Evolutionary conservation across 1,139 yeast genomes (phyloP).

Genomic region (Candida mesenterica): DNA sequence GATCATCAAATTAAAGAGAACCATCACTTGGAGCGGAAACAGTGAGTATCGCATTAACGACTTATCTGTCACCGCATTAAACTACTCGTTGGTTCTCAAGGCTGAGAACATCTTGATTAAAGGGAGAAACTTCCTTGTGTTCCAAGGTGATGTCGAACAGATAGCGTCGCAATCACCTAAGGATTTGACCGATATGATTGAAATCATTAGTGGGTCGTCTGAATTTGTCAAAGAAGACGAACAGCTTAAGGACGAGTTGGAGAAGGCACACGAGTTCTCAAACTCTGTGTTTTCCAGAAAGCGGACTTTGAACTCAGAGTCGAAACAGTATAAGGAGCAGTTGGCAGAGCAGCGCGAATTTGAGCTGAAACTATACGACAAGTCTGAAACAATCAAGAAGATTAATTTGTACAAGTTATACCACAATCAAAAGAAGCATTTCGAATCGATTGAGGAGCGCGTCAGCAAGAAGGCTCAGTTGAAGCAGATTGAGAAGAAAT

Average conservation of each 20-base stretch:
- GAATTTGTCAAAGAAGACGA: constrained; percentile 72
- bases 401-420: constrained; percentile 65
- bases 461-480: constrained; percentile 28
- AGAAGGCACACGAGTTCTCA: constrained; percentile 63
- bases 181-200: constrained; percentile 73
- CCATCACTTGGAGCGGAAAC: constrained; percentile 54
- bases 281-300: constrained; percentile 68
- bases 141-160: constrained; percentile 96
- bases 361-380: constrained; percentile 54
- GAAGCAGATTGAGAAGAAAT: constrained; percentile 25
- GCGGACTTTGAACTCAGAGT: constrained; percentile 71
- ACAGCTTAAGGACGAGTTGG: constrained; percentile 61
- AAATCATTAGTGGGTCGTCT: constrained; percentile 78
- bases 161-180: constrained; percentile 84
- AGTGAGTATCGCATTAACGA: constrained; percentile 73
- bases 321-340: constrained; percentile 78
- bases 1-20: constrained; percentile 50
- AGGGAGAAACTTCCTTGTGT: constrained; percentile 89
- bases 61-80: constrained; percentile 57
- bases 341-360: constrained; percentile 69
- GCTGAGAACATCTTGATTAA: constrained; percentile 83
- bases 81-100: constrained; percentile 66
- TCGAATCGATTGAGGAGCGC: constrained; percentile 24
- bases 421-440: constrained; percentile 57
- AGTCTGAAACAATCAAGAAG: constrained; percentile 42